phyloP scores from a whole-genome alignment of 371 early-diverging fungal genomes.

The Mortierella sp. region DNA sequence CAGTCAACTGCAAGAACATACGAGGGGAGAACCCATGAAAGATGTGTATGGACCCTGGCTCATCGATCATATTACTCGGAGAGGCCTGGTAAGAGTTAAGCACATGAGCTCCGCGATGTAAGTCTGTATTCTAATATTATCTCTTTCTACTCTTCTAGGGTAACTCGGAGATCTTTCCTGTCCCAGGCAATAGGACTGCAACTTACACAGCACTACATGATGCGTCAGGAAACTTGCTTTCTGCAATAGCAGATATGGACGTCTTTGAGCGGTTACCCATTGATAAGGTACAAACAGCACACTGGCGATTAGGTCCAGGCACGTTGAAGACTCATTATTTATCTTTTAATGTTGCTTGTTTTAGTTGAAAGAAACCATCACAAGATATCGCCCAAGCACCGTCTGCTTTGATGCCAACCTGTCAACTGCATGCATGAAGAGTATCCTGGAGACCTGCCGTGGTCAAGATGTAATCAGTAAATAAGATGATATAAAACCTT shows the following conservation, averaged over 20 bases:
- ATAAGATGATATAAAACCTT: background rate
- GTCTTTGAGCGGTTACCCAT: conserved; percentile 67
- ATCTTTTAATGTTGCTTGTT: background rate
- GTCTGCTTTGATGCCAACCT: conserved; percentile 85
- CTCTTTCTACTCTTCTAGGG: conserved; percentile 19
- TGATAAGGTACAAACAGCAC: conserved; percentile 40
- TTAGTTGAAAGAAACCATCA: conserved; percentile 55
- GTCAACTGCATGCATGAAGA: conserved; percentile 55
- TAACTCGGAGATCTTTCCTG: conserved; percentile 43
- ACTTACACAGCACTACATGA: conserved; percentile 85
- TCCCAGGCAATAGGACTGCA: conserved; percentile 56
- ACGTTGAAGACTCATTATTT: background rate
- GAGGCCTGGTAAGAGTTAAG: conserved; percentile 65
- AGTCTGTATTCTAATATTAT: background rate
- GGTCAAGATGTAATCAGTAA: conserved; percentile 56
- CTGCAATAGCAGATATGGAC: conserved; percentile 92
- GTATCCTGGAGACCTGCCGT: conserved; percentile 55
- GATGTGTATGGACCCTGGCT: conserved; percentile 75
- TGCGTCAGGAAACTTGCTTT: conserved; percentile 74
- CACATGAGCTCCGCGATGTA: background rate
- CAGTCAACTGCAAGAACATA: background rate
- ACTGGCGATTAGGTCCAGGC: background rate
- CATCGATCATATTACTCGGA: conserved; percentile 59
- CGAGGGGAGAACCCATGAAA: conserved; percentile 10
- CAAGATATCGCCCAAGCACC: conserved; percentile 56